Evolutionary conservation across 2,329 filamentous ascomycete species (phyloP).

Genomic region (Raffaelea deltoideospora): DNA sequence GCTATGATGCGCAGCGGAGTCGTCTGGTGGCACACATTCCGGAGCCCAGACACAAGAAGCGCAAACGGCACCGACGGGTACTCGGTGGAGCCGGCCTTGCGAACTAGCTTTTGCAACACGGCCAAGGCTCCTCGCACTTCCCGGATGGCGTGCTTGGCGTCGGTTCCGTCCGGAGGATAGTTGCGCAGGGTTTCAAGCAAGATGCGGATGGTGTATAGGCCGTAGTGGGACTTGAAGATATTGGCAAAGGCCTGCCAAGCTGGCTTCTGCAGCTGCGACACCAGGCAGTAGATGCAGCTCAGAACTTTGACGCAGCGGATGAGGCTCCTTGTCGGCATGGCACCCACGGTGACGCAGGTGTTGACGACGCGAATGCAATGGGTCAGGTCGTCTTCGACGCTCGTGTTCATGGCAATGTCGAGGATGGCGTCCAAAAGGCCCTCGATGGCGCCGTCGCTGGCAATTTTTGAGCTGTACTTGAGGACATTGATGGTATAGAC

Average conservation of each 20-base stretch:
- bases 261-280: constrained; percentile 42
- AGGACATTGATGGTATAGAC: constrained; percentile 51
- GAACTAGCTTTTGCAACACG: constrained; percentile 47
- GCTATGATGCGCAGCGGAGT: constrained; percentile 28
- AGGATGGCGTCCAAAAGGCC: constrained; percentile 47
- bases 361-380: constrained; percentile 55
- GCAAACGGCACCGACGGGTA: constrained; percentile 45
- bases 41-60: constrained; percentile 41
- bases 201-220: constrained; percentile 51
- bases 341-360: constrained; percentile 56
- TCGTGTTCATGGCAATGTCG: constrained; percentile 53
- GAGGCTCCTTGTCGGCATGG: constrained; percentile 48
- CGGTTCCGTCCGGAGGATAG: constrained; percentile 26
- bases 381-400: constrained; percentile 46
- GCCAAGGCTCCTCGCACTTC: constrained; percentile 48
- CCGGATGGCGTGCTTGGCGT: constrained; percentile 35
- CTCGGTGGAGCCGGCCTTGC: constrained; percentile 41
- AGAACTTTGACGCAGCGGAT: constrained; percentile 54
- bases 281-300: constrained; percentile 55
- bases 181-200: constrained; percentile 40
- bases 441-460: constrained; percentile 45
- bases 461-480: constrained; percentile 61
- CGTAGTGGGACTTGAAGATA: constrained; percentile 58
- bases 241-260: constrained; percentile 59
- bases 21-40: constrained; percentile 30